These are phyloP conservation scores for Paracoccidioides brasiliensis DNA, from an alignment of 2,329 filamentous ascomycete genomes.

Conservation along the genomic window DNA sequence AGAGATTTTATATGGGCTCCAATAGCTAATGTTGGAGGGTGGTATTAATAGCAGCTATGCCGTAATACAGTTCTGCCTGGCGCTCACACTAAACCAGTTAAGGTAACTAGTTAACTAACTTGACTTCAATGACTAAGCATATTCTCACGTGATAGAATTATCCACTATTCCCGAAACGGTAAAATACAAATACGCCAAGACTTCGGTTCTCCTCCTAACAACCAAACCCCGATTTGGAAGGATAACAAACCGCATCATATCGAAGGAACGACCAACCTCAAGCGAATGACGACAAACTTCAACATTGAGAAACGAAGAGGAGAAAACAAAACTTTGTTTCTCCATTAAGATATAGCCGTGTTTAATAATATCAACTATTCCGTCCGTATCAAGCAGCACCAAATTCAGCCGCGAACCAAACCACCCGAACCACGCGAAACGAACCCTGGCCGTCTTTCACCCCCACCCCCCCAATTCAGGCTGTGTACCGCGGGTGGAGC, in stretches of 20 bases:
- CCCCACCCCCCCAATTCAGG: background rate
- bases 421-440: background rate
- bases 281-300: background rate
- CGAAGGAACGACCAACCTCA: background rate
- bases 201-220: background rate
- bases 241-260: conserved; percentile 1
- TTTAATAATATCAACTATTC: background rate
- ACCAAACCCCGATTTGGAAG: background rate
- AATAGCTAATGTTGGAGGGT: no score
- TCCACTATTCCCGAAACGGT: background rate
- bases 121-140: background rate
- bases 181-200: conserved; percentile 5
- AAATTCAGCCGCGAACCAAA: background rate
- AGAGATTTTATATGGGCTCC: no score
- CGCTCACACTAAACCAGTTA: no score
- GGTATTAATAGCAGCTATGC: no score
- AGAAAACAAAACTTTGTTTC: background rate
- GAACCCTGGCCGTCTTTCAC: background rate
- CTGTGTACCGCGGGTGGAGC: background rate
- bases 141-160: background rate
- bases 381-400: no score
- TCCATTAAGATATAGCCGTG: background rate
- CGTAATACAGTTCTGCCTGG: no score
- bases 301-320: background rate
- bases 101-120: no score